Conservation (phyloP, 805 yeast genomes). For the Nakazawaea holstii region DNA sequence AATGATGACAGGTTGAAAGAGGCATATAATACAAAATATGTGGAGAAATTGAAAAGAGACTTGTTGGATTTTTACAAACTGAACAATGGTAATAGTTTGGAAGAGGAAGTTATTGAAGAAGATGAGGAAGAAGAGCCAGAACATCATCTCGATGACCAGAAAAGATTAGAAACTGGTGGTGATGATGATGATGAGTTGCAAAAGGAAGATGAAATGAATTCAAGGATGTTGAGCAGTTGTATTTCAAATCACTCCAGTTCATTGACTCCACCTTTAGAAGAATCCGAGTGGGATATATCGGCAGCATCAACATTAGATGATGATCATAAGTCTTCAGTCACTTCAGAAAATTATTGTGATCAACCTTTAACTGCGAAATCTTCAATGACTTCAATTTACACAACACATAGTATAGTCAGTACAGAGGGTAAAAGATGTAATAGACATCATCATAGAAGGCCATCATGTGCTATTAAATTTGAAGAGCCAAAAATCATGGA, state of each 20-base stretch:
- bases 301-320: neutral
- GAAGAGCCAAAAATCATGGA: conserved; percentile 30
- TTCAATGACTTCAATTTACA: conserved; percentile 1
- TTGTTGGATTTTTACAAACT: conserved; percentile 2
- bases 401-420: conserved; percentile 1
- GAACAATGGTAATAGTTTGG: neutral
- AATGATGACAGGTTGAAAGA: conserved; percentile 1
- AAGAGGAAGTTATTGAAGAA: conserved; percentile 30
- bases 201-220: neutral
- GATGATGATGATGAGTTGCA: neutral
- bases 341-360: neutral
- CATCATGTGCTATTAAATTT: conserved; percentile 43
- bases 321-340: neutral
- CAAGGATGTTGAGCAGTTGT: conserved; percentile 7
- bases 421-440: conserved; percentile 4
- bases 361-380: neutral
- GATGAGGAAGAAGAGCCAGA: conserved; percentile 38
- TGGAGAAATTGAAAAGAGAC: conserved; percentile 4
- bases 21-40: conserved; percentile 5
- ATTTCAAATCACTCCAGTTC: neutral
- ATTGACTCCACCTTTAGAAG: conserved; percentile 2
- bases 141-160: conserved; percentile 23
- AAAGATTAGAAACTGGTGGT: neutral
- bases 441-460: conserved; percentile 35
- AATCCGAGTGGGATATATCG: neutral